phyloP scores from a whole-genome alignment of 345 rosid genomes.

The Tarenaya hassleriana region DNA sequence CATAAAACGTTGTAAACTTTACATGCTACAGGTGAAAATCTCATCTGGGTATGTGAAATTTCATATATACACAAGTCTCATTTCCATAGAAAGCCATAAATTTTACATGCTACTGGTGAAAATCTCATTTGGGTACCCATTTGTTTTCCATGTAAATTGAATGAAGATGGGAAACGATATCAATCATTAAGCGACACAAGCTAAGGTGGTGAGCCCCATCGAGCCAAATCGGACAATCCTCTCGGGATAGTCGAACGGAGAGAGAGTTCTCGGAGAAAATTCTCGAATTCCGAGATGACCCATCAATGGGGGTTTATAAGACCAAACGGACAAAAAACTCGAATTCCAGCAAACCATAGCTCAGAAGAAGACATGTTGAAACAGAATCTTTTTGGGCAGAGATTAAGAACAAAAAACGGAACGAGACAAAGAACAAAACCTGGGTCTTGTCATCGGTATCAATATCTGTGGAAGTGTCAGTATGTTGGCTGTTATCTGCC shows the following conservation, averaged over 20 bases:
- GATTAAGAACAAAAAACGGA: conserved; percentile 11
- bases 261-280: conserved; percentile 9
- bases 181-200: too few relatives aligned
- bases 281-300: conserved; percentile 34
- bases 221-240: conserved; percentile 9
- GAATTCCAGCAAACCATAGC: conserved; percentile 17
- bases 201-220: conserved; percentile 12
- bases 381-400: conserved; percentile 21
- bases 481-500: conserved; percentile 84
- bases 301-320: conserved; percentile 18
- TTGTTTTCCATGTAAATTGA: too few relatives aligned
- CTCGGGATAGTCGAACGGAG: conserved; percentile 14
- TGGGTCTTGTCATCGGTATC: conserved; percentile 80
- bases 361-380: conserved; percentile 11
- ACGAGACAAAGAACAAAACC: conserved; percentile 43
- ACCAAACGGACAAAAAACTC: conserved; percentile 25
- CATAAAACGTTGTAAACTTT: too few relatives aligned
- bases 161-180: too few relatives aligned
- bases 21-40: too few relatives aligned
- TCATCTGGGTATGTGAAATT: too few relatives aligned
- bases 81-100: conserved; percentile 7
- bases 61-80: too few relatives aligned
- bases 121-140: too few relatives aligned
- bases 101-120: conserved; percentile 9
- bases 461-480: conserved; percentile 91